Percentiles rank a stretch among this genome's conserved stretches.
Evolutionary conservation across 1,284 basidiomycete genomes (phyloP).

Genomic region (Sanguinoderma infundibulare): DNA sequence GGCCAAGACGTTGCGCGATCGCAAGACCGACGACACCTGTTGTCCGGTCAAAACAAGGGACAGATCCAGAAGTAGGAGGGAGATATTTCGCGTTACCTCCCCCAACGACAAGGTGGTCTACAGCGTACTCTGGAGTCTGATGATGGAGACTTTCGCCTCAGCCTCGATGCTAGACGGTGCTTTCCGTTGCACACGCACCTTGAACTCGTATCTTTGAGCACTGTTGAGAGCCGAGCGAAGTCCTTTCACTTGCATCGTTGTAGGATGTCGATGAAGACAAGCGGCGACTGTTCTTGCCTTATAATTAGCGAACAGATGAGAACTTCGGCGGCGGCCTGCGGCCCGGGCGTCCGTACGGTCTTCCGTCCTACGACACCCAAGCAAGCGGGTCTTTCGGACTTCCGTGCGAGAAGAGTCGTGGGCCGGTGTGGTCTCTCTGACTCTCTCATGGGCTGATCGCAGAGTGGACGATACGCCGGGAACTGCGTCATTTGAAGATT

Average conservation of each 20-base stretch:
- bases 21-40: slow-evolving; percentile 88
- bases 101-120: slow-evolving; percentile 95
- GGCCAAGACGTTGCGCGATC: slow-evolving; percentile 77
- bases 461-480: too few relatives aligned
- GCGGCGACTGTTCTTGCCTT: too few relatives aligned
- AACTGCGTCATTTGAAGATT: slow-evolving; percentile 10
- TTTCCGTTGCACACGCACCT: slow-evolving; percentile 43
- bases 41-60: background rate
- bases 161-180: background rate
- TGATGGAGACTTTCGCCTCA: background rate
- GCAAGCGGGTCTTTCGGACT: too few relatives aligned
- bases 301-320: too few relatives aligned
- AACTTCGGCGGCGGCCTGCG: too few relatives aligned
- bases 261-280: background rate
- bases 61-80: background rate
- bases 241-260: slow-evolving; percentile 33
- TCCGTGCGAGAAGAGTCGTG: too few relatives aligned
- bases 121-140: slow-evolving; percentile 69
- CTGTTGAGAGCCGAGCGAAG: slow-evolving; percentile 66
- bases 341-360: too few relatives aligned
- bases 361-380: too few relatives aligned
- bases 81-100: slow-evolving; percentile 59
- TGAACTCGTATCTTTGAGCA: slow-evolving; percentile 62
- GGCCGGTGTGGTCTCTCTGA: too few relatives aligned
- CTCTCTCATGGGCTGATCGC: background rate